Conservation (phyloP, 1,284 basidiomycete species). For the Moesziomyces sp. region DNA sequence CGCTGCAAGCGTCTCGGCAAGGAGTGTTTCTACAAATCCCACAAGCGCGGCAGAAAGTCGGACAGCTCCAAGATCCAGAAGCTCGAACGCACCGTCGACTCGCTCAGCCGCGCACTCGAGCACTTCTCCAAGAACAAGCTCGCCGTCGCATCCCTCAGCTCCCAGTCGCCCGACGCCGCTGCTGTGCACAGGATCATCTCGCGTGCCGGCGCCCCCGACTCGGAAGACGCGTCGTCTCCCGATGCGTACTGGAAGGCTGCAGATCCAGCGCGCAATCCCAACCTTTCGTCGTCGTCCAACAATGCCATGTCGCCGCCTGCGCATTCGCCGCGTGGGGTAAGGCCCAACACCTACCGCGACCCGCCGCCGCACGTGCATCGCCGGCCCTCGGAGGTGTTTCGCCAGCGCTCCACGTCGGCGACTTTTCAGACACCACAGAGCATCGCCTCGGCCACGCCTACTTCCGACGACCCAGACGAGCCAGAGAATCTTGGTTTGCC, state of each 20-base stretch:
- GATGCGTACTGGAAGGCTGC: conserved; percentile 15
- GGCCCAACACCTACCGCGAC: conserved; percentile 9
- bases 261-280: conserved; percentile 4
- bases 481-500: conserved; percentile 50
- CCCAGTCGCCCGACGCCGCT: conserved; percentile 5
- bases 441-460: conserved; percentile 41
- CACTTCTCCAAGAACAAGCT: conserved; percentile 37
- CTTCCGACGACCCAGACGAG: conserved; percentile 42
- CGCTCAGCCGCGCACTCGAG: conserved; percentile 43
- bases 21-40: conserved; percentile 45
- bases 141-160: conserved; percentile 9
- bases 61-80: conserved; percentile 54
- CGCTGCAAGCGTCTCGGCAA: conserved; percentile 45
- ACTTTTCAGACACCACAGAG: conserved; percentile 28
- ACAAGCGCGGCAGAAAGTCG: conserved; percentile 53
- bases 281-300: conserved; percentile 4
- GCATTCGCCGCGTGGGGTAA: conserved; percentile 14
- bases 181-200: conserved; percentile 8
- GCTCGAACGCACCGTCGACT: conserved; percentile 47
- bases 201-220: not conserved
- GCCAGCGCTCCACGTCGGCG: conserved; percentile 25
- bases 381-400: conserved; percentile 17
- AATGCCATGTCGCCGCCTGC: conserved; percentile 37
- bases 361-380: not conserved
- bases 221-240: conserved; percentile 13